Evolutionary conservation across 2,329 filamentous ascomycete species (phyloP).

Genomic region (Microsporum audouinii): DNA sequence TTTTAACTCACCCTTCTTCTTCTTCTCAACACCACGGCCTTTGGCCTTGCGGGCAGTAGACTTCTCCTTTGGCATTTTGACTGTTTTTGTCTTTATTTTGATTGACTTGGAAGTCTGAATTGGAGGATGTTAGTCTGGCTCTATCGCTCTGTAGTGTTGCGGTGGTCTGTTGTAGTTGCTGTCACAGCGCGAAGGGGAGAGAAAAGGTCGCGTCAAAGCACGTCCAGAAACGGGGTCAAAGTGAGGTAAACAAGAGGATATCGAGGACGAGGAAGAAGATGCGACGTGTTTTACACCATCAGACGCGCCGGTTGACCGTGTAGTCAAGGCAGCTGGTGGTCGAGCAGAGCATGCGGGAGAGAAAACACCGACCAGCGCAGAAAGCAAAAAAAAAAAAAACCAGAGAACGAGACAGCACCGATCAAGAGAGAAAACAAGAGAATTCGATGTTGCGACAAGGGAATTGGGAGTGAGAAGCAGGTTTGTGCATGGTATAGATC

Average conservation of each 20-base stretch:
- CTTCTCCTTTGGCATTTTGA: constrained; percentile 59
- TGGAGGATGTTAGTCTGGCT: neutral
- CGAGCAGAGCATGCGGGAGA: neutral
- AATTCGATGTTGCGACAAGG: neutral
- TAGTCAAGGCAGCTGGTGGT: neutral
- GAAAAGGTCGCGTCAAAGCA: neutral
- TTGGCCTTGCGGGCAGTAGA: constrained; percentile 50
- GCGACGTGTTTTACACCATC: neutral
- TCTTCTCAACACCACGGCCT: constrained; percentile 49
- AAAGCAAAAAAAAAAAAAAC: neutral
- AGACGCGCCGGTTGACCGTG: neutral
- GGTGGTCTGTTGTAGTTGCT: no score
- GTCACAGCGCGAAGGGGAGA: neutral
- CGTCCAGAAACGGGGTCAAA: neutral
- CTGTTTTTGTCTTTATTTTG: neutral
- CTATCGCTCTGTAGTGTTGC: no score
- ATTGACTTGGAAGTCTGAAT: constrained; percentile 9
- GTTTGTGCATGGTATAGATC: neutral
- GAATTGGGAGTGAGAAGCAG: neutral
- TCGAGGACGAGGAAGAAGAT: neutral
- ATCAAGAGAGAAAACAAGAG: neutral
- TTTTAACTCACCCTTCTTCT: constrained; percentile 55
- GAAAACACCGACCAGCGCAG: neutral
- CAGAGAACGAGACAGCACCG: neutral
- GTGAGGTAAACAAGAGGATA: neutral